Evolutionary conservation across 345 rosid genomes (phyloP).

Genomic region (Gynandropsis gynandra): DNA sequence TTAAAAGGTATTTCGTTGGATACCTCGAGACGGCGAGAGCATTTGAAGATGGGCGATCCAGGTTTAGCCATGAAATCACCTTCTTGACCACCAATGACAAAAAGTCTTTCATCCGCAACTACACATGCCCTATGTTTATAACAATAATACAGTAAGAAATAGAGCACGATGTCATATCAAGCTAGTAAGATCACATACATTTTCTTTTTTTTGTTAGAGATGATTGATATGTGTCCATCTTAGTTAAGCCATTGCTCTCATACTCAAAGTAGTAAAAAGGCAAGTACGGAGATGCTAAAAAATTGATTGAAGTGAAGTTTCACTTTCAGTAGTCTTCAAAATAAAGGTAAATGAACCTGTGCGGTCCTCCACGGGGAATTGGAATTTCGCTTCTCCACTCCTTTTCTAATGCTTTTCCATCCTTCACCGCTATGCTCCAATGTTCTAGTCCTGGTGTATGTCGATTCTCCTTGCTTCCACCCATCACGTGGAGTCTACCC

Average conservation of each 20-base stretch:
- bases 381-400: constrained; percentile 90
- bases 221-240: background rate
- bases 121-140: constrained; percentile 56
- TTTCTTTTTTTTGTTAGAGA: background rate
- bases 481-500: constrained; percentile 99
- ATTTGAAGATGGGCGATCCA: constrained; percentile 94
- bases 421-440: constrained; percentile 88
- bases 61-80: constrained; percentile 99
- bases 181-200: background rate
- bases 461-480: constrained; percentile 91
- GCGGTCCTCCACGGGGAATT: constrained; percentile 98
- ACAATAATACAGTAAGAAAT: constrained; percentile 10
- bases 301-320: background rate
- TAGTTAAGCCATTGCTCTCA: too few species aligned
- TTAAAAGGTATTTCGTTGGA: constrained; percentile 3
- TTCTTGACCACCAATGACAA: constrained; percentile 91
- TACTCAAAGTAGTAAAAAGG: too few species aligned
- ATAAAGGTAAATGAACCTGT: constrained; percentile 44
- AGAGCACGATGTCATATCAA: constrained; percentile 2
- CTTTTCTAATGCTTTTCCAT: constrained; percentile 71
- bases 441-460: constrained; percentile 82
- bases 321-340: too few species aligned
- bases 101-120: constrained; percentile 64
- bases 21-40: constrained; percentile 90
- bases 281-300: background rate